Base-by-base conservation (phyloP, 225 moss, liverwort and hornwort genomes). In the Anthoceros angustus region DNA sequence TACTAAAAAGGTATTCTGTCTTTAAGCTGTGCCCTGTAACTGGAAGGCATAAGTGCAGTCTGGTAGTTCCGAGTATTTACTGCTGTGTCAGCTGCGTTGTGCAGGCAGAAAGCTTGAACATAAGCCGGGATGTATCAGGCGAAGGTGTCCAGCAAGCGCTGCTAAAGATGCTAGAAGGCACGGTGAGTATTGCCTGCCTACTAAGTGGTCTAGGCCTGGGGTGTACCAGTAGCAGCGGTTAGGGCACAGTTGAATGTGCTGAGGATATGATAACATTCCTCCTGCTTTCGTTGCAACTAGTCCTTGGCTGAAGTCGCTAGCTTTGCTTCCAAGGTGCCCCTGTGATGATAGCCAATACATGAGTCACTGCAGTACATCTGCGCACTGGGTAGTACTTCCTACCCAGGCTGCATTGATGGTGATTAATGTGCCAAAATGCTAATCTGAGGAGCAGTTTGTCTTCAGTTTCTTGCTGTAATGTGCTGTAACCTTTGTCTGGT, bases 131-230 rank as follows among this genome's bases (percentile, higher is more conserved):
- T 66, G 91, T 95, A 20, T 95, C 91, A 62, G 95, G 95, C 65
- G 95, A 95, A 88, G 95, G 95, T 68, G 95, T 95, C 18, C 95
- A 95, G 72, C 95, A 95, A 76, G 95, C 95, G 32, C 77, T 95
- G 32, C 68, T 95, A 68, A 95, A 95, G 83, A 86, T 95, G 88
- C 72, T 95, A 69, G 95, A 95, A 74, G 95, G 91, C 66, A 91
- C 95, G 70, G 95, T 95, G 77, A 46, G 90, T 77, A 68, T 50
- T 69, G 55, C 63, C 55, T 69, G 43, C 64, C 62, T 65, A 48
- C 70, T 39, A 10, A 12, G 46, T 41, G 9, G 3, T 66, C 20
- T 10, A n/a, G 40, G 8, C 42, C 25, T 20, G 1, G 6, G 38
- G 55, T 2, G 15, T 55, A 18, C 8, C 12, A 9, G 0, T 20